Conservation (phyloP, 2,329 filamentous ascomycete species). For the Paecilomyces sp. region DNA sequence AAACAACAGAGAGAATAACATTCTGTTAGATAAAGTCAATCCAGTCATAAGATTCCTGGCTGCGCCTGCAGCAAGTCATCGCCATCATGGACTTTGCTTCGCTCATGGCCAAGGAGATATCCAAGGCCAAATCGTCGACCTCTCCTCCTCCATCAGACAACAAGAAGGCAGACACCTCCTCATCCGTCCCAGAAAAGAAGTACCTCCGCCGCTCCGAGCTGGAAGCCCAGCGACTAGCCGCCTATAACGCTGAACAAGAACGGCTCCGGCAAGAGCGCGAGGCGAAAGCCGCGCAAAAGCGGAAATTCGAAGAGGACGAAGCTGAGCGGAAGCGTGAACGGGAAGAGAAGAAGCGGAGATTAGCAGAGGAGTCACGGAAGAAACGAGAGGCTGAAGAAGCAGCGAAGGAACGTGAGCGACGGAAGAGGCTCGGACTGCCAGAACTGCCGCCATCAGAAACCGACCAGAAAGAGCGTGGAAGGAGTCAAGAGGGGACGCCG, state of each 20-base stretch:
- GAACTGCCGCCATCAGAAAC: slow-evolving; percentile 54
- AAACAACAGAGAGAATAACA: neutral
- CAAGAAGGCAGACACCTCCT: slow-evolving; percentile 16
- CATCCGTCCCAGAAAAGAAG: slow-evolving; percentile 51
- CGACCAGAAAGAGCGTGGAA: slow-evolving; percentile 18
- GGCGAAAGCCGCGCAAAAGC: slow-evolving; percentile 66
- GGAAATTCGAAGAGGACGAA: slow-evolving; percentile 82
- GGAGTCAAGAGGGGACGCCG: slow-evolving; percentile 19
- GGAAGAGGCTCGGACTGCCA: slow-evolving; percentile 73
- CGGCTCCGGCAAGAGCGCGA: slow-evolving; percentile 64
- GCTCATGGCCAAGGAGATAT: slow-evolving; percentile 87
- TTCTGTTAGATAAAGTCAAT: neutral
- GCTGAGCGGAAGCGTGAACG: slow-evolving; percentile 60
- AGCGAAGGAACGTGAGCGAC: slow-evolving; percentile 62
- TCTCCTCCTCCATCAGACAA: slow-evolving; percentile 17
- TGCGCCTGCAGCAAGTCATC: neutral
- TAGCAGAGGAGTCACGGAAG: slow-evolving; percentile 72
- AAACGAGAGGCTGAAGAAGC: slow-evolving; percentile 66
- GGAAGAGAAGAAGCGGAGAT: slow-evolving; percentile 71
- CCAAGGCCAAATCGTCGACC: slow-evolving; percentile 60
- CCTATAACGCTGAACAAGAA: slow-evolving; percentile 76
- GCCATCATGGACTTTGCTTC: slow-evolving; percentile 85
- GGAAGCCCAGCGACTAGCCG: slow-evolving; percentile 72
- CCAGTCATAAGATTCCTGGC: neutral
- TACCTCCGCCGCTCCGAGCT: slow-evolving; percentile 79